Percentiles rank a stretch among this genome's conserved stretches.
Evolutionary conservation across 2,329 filamentous ascomycete species (phyloP).

Genomic region (Simplicillium sp.): DNA sequence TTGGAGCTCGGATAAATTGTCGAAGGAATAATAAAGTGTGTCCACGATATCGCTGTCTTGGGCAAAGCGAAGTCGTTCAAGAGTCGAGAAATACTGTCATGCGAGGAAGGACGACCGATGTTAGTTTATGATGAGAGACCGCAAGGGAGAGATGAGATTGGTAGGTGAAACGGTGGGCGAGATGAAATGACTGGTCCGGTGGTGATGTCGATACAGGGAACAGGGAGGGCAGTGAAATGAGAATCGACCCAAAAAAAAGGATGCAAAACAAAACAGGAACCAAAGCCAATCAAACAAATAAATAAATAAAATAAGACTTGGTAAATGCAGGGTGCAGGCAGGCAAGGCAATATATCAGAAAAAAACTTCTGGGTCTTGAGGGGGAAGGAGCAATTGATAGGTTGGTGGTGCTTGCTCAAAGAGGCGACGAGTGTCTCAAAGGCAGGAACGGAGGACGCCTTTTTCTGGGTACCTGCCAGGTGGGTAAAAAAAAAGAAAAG

Average conservation of each 20-base stretch:
- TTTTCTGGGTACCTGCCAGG: no score
- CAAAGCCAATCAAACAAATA: neutral
- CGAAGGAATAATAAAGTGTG: constrained; percentile 16
- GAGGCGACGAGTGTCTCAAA: no score
- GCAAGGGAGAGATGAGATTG: constrained; percentile 7
- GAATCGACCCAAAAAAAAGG: neutral
- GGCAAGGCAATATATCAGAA: constrained; percentile 4
- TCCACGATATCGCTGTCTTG: constrained; percentile 27
- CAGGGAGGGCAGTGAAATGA: neutral
- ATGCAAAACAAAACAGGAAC: no score
- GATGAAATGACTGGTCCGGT: no score
- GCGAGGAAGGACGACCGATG: constrained; percentile 4
- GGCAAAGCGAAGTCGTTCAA: constrained; percentile 60
- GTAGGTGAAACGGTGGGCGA: no score
- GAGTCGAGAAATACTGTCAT: constrained; percentile 60
- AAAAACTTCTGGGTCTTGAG: neutral
- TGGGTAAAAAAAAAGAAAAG: no score
- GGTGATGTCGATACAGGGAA: no score
- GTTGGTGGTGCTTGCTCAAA: no score
- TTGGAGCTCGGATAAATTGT: constrained; percentile 14
- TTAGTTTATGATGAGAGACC: constrained; percentile 3
- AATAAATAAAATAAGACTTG: neutral
- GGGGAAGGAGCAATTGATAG: no score
- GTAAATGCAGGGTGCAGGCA: constrained; percentile 2
- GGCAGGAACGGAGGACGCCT: no score